These are phyloP conservation scores for Fusarium falciforme DNA, from an alignment of 2,329 filamentous ascomycete genomes.

Conservation along the genomic window DNA sequence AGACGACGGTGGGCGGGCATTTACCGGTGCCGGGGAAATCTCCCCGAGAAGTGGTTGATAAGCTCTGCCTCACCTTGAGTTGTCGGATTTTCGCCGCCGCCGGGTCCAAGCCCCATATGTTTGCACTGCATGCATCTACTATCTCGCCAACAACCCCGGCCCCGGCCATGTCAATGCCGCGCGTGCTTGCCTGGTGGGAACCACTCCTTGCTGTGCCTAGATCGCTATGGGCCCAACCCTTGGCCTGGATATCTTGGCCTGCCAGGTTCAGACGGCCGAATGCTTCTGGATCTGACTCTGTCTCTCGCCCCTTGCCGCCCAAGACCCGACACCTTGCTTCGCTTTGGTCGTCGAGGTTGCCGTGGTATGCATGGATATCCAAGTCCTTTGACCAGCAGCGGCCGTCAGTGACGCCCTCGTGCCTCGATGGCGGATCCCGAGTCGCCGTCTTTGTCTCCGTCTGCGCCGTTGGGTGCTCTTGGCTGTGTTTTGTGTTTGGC, in stretches of 20 bases:
- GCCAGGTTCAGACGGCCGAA: constrained; percentile 20
- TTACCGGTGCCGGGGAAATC: constrained; percentile 31
- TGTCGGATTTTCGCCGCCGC: constrained; percentile 17
- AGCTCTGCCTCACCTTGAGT: constrained; percentile 1
- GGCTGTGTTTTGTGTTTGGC: constrained; percentile 11
- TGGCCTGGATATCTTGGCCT: constrained; percentile 24
- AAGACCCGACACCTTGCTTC: constrained; percentile 25
- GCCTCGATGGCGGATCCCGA: constrained; percentile 27
- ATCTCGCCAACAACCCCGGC: constrained; percentile 12
- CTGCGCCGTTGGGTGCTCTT: background rate
- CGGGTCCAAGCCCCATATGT: constrained; percentile 13
- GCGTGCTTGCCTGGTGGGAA: constrained; percentile 17
- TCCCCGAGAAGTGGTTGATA: constrained; percentile 22
- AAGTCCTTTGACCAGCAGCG: background rate
- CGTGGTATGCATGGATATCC: constrained; percentile 14
- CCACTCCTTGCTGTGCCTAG: constrained; percentile 26
- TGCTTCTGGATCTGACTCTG: constrained; percentile 6
- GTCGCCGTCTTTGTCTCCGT: constrained; percentile 26
- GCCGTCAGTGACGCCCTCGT: constrained; percentile 29
- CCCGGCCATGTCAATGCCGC: constrained; percentile 31
- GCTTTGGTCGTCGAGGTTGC: constrained; percentile 21
- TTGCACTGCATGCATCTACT: constrained; percentile 22
- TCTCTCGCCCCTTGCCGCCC: constrained; percentile 6
- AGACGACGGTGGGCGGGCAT: constrained; percentile 5
- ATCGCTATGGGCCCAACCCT: constrained; percentile 18